Evolutionary conservation across 257 asterid species (phyloP), one percentile per base, ranked within the genome.

Genomic region (Anisodus tanguticus): DNA sequence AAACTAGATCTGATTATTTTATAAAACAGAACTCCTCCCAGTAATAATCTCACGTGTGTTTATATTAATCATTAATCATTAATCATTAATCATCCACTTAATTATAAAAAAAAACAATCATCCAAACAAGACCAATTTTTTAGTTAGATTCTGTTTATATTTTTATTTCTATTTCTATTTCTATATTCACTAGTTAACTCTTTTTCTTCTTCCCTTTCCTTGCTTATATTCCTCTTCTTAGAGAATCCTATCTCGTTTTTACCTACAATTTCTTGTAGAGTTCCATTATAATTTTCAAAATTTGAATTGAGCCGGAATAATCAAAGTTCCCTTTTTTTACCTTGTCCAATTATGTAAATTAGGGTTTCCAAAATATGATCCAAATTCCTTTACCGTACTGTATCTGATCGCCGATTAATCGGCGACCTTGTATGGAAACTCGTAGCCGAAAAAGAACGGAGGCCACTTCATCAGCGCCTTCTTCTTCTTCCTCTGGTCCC

Each of bases 361-460:
- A 85, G 93, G 93, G 93, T 37, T 26, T 26, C 47, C 41, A 37
- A 70, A 88, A 54, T 62, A 88, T 92, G 98, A 63, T 84, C 39
- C 83, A 49, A 83, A 88, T 71, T 82, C 58, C 85, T 81, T 91
- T 88, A 90, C 94, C 90, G 84, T 37, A 43, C 81, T 81, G 77
- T 79, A 86, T 79, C 83, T 87, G 89, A 93, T 97, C 98, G 98
- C 98, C 98, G 97, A 92, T 89, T 93, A 86, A 88, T 93, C 98
- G 99, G 99, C 99, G 99, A 92, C 85, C 83, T 80, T 90, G 98
- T 95, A 97, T 95, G 99, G 98, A 97, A 95, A 94, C 99, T 89
- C 97, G 99, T 85, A 93, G 97, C 93, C 98, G 98, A 31, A 31
- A 97, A 97, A 97, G 98, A 92, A 97, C 95, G 96, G 98, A 94